Base-by-base conservation (phyloP, 768 basidiomycete genomes). In the Infundibulicybe gibba region DNA sequence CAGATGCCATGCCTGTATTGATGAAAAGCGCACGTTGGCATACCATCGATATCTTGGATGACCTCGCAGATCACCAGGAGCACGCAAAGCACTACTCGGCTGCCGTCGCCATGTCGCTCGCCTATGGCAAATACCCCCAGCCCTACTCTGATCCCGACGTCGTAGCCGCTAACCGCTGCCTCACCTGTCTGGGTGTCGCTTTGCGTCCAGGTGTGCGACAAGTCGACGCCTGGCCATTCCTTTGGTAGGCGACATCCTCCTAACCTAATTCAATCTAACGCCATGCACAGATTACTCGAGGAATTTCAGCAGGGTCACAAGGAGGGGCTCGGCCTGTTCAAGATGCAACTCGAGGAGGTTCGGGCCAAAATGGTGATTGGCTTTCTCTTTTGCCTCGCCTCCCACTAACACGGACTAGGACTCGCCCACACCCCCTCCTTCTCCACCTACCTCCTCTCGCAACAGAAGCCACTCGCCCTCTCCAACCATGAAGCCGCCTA, bases 401-500 rank as follows among this genome's bases (percentile, higher is more conserved):
- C 33, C 44, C 41, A 72, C 61, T 61, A 64, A 17, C 51, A 57
- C 3, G 64, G 61, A 16, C 66, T 71, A 47, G 61, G n/a, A n/a
- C n/a, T n/a, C n/a, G n/a, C n/a, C n/a, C n/a, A n/a, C n/a, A n/a
- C n/a, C n/a, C n/a, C n/a, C n/a, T n/a, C n/a, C n/a, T n/a, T n/a
- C n/a, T n/a, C n/a, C n/a, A n/a, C n/a, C n/a, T n/a, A n/a, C n/a
- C n/a, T n/a, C n/a, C n/a, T n/a, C n/a, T n/a, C n/a, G n/a, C n/a
- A n/a, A n/a, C n/a, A n/a, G n/a, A n/a, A 56, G 2, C 72, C 77
- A 40, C 74, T 80, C 41, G 76, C 72, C 9, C 70, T 84, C 9
- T 72, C 79, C 2, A 67, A 78, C 45, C 67, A 77, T 44, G 82
- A 85, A 55, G 72, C 75, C 19, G 76, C 82, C 0, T 85, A 85